phyloP scores from a whole-genome alignment of 345 rosid species.

The Euphorbia tirucalli region DNA sequence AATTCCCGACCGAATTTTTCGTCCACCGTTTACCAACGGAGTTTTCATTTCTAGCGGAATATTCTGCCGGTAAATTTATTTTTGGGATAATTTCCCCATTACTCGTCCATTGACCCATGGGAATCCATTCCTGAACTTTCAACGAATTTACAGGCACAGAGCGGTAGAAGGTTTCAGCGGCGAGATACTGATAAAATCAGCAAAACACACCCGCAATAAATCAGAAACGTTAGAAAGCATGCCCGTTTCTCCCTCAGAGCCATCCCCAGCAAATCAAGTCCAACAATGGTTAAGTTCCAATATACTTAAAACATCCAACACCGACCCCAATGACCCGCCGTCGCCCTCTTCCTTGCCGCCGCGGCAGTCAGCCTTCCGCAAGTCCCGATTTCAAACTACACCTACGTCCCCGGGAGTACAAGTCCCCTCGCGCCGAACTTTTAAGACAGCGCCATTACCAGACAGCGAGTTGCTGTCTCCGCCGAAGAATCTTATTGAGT shows the following conservation, averaged over 20 bases:
- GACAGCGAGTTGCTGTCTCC: slow-evolving; percentile 41
- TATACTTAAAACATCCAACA: slow-evolving; percentile 31
- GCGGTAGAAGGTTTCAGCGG: slow-evolving; percentile 47
- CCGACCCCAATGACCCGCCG: neutral
- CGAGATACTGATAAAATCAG: slow-evolving; percentile 52
- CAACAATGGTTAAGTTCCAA: slow-evolving; percentile 47
- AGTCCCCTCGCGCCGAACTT: slow-evolving; percentile 31
- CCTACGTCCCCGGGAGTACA: slow-evolving; percentile 28
- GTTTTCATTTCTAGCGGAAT: no score
- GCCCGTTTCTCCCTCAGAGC: slow-evolving; percentile 18
- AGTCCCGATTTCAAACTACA: slow-evolving; percentile 47
- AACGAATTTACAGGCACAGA: slow-evolving; percentile 48
- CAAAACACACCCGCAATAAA: slow-evolving; percentile 41
- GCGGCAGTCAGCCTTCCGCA: slow-evolving; percentile 38
- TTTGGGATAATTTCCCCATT: no score
- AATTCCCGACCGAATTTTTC: no score
- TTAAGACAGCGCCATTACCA: slow-evolving; percentile 28
- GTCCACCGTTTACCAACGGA: no score
- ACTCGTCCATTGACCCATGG: no score
- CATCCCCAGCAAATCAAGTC: slow-evolving; percentile 34
- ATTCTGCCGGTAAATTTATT: no score
- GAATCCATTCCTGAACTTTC: no score
- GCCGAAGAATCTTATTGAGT: slow-evolving; percentile 35
- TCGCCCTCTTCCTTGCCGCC: slow-evolving; percentile 34
- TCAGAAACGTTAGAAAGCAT: slow-evolving; percentile 24